Evolutionary conservation across 352 stramenopile genomes (phyloP).

Genomic region (Globisporangium carolinianum): DNA sequence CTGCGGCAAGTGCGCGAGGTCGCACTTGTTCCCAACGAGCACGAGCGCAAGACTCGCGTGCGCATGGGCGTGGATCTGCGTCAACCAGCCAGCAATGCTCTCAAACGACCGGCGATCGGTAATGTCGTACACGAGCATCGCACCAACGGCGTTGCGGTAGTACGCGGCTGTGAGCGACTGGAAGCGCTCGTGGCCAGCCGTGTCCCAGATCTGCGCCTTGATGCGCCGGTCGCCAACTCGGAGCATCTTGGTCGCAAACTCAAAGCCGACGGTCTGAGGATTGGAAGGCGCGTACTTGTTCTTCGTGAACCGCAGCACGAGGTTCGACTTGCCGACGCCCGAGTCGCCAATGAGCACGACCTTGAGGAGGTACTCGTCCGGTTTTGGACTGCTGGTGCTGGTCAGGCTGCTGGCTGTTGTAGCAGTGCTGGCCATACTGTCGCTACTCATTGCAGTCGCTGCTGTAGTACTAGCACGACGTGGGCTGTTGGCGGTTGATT

Average conservation of each 20-base stretch:
- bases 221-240: conserved; percentile 74
- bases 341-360: conserved; percentile 87
- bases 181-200: conserved; percentile 87
- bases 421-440: background rate
- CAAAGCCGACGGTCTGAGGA: conserved; percentile 79
- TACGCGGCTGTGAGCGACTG: conserved; percentile 90
- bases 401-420: conserved; percentile 7
- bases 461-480: conserved; percentile 21
- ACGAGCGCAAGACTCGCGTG: conserved; percentile 81
- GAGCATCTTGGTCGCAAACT: conserved; percentile 86
- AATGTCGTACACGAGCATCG: conserved; percentile 92
- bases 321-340: conserved; percentile 83
- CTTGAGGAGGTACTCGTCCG: conserved; percentile 65
- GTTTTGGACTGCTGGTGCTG: conserved; percentile 10
- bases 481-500: conserved; percentile 41
- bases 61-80: conserved; percentile 74
- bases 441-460: background rate
- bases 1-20: conserved; percentile 68
- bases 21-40: conserved; percentile 86
- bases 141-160: conserved; percentile 87
- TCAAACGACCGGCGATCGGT: conserved; percentile 84
- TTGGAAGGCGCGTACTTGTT: conserved; percentile 80
- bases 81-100: conserved; percentile 69
- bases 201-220: conserved; percentile 88
- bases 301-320: conserved; percentile 86